Base-by-base conservation (phyloP, 2,329 filamentous ascomycete genomes). In the Penicillium sp. region DNA sequence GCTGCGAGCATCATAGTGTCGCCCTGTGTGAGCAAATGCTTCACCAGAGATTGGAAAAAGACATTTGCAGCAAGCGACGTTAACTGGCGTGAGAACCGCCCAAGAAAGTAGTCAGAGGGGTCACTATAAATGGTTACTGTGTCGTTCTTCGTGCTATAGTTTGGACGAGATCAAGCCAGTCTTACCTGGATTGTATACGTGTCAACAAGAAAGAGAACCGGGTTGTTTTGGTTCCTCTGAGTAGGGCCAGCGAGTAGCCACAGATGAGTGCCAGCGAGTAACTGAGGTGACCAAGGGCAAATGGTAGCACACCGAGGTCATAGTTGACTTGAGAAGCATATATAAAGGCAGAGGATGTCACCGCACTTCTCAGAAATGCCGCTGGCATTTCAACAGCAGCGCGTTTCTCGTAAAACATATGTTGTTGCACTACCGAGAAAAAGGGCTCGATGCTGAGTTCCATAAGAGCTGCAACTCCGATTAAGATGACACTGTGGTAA, bases 11-110 rank as follows among this genome's bases (percentile, higher is more conserved):
- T 85, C 65, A 97, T 84, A 2, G 92, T 91, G 76, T 99, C 94
- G 58, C 93, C 94, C 76, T 97, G 92, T 0, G 94, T 97, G 51
- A 99, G 84, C 51, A 97, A 72, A 72, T 97, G 93, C 75, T 99
- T 99, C 68, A 97, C 85, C 21, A 91, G 76, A 36, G 90, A 92
- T 76, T 99, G 94, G 7, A 92, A 79, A 76, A 92, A 93, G 72
- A 97, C 84, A 68, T 88, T 95, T n/a, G 83, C 81, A 4, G 89
- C 89, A 4, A 97, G 83, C 16, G 82, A 82, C 29, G 94, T 77
- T 1, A 95, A 85, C 2, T 86, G 83, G 11, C 78, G 78, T 58
- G 90, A 89, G 70, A 97, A 91, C 60, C 83, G 82, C 2, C 80
- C 80, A 4, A 81, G 64, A 45, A 84, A 66, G 66, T 87, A 88